Evolutionary conservation across 768 basidiomycete genomes (phyloP).

Genomic region (Xerocomellus dryophilus): DNA sequence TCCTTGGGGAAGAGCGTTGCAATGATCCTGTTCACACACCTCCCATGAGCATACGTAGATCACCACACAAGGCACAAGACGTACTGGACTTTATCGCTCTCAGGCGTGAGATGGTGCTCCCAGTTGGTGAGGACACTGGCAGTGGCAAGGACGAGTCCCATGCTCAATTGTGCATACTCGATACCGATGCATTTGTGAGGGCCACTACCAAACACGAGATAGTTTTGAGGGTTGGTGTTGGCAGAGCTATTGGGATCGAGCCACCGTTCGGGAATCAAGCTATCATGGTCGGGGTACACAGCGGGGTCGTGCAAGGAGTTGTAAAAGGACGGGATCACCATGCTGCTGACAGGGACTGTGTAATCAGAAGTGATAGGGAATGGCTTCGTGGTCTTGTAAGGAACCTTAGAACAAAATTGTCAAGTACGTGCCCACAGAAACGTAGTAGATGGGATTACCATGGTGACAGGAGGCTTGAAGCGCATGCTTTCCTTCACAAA

Average conservation of each 20-base stretch:
- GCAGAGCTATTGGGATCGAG: conserved; percentile 77
- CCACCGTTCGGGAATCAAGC: conserved; percentile 88
- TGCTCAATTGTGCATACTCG: conserved; percentile 92
- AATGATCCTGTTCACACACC: conserved; percentile 59
- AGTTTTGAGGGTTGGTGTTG: conserved; percentile 87
- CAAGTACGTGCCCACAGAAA: background rate
- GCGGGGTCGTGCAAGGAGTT: conserved; percentile 88
- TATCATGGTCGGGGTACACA: conserved; percentile 84
- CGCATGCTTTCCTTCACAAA: conserved; percentile 93
- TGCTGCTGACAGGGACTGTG: conserved; percentile 85
- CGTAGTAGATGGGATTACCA: conserved; percentile 50
- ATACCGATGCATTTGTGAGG: conserved; percentile 91
- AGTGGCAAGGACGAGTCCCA: conserved; percentile 79
- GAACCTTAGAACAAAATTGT: conserved; percentile 55
- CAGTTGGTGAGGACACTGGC: conserved; percentile 79
- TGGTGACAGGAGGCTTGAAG: conserved; percentile 90
- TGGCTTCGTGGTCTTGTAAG: conserved; percentile 84
- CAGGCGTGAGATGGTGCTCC: conserved; percentile 80
- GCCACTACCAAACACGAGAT: conserved; percentile 91
- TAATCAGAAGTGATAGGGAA: conserved; percentile 94
- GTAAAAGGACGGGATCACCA: conserved; percentile 94
- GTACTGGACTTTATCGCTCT: conserved; percentile 78
- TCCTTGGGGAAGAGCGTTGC: conserved; percentile 98
- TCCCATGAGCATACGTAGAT: background rate
- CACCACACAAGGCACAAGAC: conserved; percentile 30